phyloP scores from a whole-genome alignment of 2,329 filamentous ascomycete species.

The Penicillium sp. region DNA sequence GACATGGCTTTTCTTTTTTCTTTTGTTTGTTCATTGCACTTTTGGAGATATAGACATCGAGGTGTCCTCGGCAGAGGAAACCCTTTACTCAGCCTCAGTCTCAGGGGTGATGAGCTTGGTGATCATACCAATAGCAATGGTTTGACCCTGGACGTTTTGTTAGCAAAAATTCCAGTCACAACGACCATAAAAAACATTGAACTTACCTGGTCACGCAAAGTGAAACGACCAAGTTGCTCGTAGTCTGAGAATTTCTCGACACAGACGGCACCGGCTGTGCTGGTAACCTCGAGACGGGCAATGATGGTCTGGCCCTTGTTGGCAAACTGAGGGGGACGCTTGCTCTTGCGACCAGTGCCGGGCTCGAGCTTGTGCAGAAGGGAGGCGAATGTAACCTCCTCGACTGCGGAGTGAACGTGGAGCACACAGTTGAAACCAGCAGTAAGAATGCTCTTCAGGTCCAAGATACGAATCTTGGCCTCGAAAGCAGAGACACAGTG shows the following conservation, averaged over 20 bases:
- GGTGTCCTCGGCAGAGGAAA: not conserved
- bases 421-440: constrained; percentile 97
- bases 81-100: constrained; percentile 13
- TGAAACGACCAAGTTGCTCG: constrained; percentile 88
- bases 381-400: constrained; percentile 89
- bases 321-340: constrained; percentile 87
- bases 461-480: constrained; percentile 92
- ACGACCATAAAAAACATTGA: not conserved
- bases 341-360: constrained; percentile 90
- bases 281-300: constrained; percentile 82
- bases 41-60: not conserved
- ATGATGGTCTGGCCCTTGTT: constrained; percentile 81
- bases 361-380: constrained; percentile 94
- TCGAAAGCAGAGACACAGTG: constrained; percentile 89
- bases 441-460: constrained; percentile 89
- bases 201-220: constrained; percentile 79
- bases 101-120: constrained; percentile 70
- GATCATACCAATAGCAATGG: constrained; percentile 98
- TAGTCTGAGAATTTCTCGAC: constrained; percentile 96
- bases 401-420: constrained; percentile 95
- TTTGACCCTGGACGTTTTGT: constrained; percentile 72
- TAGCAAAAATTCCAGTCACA: constrained; percentile 19
- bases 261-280: constrained; percentile 83
- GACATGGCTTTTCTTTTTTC: not conserved
- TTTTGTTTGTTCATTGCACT: not conserved